Percentiles rank a stretch among this genome's conserved stretches.
phyloP scores from a whole-genome alignment of 2,329 filamentous ascomycete species.

The Aphanocladium album region DNA sequence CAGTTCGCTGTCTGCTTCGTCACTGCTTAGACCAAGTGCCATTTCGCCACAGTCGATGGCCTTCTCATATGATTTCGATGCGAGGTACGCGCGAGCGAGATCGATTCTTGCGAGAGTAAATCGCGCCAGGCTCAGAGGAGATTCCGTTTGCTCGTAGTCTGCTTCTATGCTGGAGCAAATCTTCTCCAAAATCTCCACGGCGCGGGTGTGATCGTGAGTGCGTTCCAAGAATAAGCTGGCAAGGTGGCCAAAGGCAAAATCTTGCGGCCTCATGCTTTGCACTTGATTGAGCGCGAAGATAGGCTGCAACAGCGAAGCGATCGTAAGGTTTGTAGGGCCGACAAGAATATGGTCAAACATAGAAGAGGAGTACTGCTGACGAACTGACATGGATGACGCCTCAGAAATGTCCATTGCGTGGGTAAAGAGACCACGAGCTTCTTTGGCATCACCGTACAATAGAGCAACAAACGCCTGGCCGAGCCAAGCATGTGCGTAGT shows the following conservation, averaged over 20 bases:
- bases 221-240: constrained; percentile 78
- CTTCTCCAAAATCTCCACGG: constrained; percentile 58
- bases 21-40: constrained; percentile 71
- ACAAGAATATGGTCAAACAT: constrained; percentile 76
- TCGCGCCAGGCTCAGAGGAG: constrained; percentile 62
- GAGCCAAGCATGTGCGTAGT: constrained; percentile 89
- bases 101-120: constrained; percentile 85
- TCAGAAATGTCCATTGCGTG: constrained; percentile 92
- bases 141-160: constrained; percentile 81
- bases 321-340: constrained; percentile 44
- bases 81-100: constrained; percentile 76
- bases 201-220: constrained; percentile 60
- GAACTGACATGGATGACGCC: constrained; percentile 65
- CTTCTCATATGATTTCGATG: constrained; percentile 56
- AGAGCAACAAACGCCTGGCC: constrained; percentile 85
- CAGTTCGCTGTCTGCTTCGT: constrained; percentile 63
- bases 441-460: constrained; percentile 65
- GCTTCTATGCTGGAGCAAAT: constrained; percentile 69
- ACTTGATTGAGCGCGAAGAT: constrained; percentile 86
- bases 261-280: constrained; percentile 62
- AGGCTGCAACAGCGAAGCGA: constrained; percentile 70
- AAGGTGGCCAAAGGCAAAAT: constrained; percentile 71
- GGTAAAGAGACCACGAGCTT: constrained; percentile 80
- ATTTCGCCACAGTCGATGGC: constrained; percentile 78
- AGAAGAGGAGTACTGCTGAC: constrained; percentile 73